These are phyloP conservation scores for Mortierella sp. DNA, from an alignment of 371 early-diverging fungal species.

Conservation along the genomic window DNA sequence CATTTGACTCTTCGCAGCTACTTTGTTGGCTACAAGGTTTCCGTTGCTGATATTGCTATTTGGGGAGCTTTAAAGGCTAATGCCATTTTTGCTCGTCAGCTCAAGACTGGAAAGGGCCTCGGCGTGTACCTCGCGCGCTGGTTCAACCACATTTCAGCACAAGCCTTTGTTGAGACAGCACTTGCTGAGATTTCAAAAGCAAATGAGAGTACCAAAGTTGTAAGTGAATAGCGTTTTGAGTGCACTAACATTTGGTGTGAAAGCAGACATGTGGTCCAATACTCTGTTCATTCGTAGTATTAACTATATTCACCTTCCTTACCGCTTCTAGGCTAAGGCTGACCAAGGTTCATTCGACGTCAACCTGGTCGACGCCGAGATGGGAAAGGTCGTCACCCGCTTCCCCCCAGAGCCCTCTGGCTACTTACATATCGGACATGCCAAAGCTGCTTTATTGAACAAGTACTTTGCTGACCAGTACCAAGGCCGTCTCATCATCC, in stretches of 20 bases:
- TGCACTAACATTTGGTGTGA: too few relatives aligned
- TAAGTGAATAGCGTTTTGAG: constrained; percentile 16
- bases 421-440: constrained; percentile 99
- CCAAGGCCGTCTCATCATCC: constrained; percentile 95
- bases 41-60: constrained; percentile 87
- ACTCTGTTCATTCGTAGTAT: background rate
- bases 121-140: constrained; percentile 87
- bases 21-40: constrained; percentile 82
- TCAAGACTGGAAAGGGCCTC: constrained; percentile 82
- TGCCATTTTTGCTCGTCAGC: constrained; percentile 81
- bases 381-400: constrained; percentile 94
- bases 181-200: constrained; percentile 65
- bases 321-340: constrained; percentile 57
- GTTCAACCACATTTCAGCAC: constrained; percentile 81
- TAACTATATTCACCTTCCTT: background rate
- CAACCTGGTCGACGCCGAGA: constrained; percentile 83
- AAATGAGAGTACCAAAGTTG: constrained; percentile 56
- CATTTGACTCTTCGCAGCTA: constrained; percentile 87
- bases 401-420: constrained; percentile 99
- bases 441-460: constrained; percentile 99
- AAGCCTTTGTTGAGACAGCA: constrained; percentile 65
- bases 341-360: constrained; percentile 98
- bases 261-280: background rate
- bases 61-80: constrained; percentile 92
- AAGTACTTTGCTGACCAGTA: constrained; percentile 96